A percentile compares a stretch with the other conserved stretches of the same genome.
Conservation (phyloP, 2,329 filamentous ascomycete species). For the Trichoderma koningii region DNA sequence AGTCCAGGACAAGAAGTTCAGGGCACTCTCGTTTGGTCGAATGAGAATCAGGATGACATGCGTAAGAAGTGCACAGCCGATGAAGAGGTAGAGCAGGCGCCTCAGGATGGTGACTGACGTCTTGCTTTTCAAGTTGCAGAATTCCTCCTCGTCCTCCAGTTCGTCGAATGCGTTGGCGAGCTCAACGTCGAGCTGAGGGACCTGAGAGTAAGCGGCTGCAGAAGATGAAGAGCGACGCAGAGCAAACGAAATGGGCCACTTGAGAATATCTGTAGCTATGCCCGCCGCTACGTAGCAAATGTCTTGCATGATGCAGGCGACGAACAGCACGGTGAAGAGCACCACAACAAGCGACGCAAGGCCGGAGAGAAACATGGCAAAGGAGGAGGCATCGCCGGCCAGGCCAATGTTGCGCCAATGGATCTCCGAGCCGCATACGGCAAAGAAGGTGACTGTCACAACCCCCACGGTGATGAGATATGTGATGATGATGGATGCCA, state of each 20-base stretch:
- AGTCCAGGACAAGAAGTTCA: constrained; percentile 43
- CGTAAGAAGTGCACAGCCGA: constrained; percentile 34
- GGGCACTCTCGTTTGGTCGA: constrained; percentile 39
- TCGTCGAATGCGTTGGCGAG: constrained; percentile 4
- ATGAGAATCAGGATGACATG: constrained; percentile 34
- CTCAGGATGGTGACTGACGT: constrained; percentile 4
- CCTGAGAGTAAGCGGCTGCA: constrained; percentile 10
- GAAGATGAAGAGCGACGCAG: constrained; percentile 13
- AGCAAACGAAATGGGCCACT: constrained; percentile 28
- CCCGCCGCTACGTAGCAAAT: constrained; percentile 30
- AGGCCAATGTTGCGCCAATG: constrained; percentile 37
- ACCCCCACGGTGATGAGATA: constrained; percentile 30
- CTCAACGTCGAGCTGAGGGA: constrained; percentile 26
- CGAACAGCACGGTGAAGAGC: constrained; percentile 23
- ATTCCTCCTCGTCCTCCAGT: constrained; percentile 15
- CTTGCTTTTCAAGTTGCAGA: constrained; percentile 9
- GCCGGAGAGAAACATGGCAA: constrained; percentile 35
- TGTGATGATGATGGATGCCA: constrained; percentile 29
- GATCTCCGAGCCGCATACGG: constrained; percentile 36
- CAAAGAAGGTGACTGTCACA: constrained; percentile 39
- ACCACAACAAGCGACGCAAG: constrained; percentile 31
- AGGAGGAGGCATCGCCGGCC: constrained; percentile 34
- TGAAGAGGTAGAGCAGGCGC: constrained; percentile 30
- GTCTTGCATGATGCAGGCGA: constrained; percentile 33
- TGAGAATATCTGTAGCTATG: constrained; percentile 31